Evolutionary conservation across 2,329 filamentous ascomycete species (phyloP).

Genomic region (Ophiocordyceps camponoti-floridani): DNA sequence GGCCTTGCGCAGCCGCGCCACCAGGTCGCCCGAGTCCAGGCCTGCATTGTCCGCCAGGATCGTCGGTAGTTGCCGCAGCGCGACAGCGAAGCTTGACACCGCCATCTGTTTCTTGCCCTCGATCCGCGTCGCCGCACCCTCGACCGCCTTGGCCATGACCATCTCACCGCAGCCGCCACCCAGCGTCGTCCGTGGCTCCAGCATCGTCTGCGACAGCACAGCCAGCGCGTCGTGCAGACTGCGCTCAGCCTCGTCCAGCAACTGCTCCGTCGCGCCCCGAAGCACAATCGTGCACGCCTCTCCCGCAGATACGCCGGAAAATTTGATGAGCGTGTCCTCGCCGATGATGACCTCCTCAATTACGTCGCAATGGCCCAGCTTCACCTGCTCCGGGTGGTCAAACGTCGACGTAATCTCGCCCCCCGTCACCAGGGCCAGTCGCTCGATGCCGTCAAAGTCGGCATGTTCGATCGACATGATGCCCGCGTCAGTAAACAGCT

Average conservation of each 20-base stretch:
- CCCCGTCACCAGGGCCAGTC: conserved; percentile 83
- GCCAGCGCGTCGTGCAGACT: conserved; percentile 91
- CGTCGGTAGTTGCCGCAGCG: conserved; percentile 82
- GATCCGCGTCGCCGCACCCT: conserved; percentile 80
- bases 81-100: conserved; percentile 74
- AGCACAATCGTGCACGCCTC: conserved; percentile 94
- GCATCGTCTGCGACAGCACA: conserved; percentile 90
- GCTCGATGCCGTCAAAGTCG: conserved; percentile 95
- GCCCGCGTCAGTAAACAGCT: conserved; percentile 92
- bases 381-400: conserved; percentile 92
- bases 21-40: conserved; percentile 85
- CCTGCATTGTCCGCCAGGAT: conserved; percentile 96
- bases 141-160: conserved; percentile 97
- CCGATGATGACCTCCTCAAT: conserved; percentile 98
- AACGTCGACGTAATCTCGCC: conserved; percentile 97
- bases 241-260: conserved; percentile 91
- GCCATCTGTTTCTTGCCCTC: conserved; percentile 95
- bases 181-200: conserved; percentile 82
- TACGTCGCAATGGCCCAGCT: conserved; percentile 83
- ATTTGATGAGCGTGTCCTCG: conserved; percentile 93
- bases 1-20: conserved; percentile 77
- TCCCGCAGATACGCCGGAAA: conserved; percentile 86
- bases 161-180: conserved; percentile 96
- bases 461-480: conserved; percentile 98
- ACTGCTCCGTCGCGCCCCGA: conserved; percentile 87